These are phyloP conservation scores for Phyllosticta citribraziliensis DNA, from an alignment of 2,329 filamentous ascomycete species.

Conservation along the genomic window DNA sequence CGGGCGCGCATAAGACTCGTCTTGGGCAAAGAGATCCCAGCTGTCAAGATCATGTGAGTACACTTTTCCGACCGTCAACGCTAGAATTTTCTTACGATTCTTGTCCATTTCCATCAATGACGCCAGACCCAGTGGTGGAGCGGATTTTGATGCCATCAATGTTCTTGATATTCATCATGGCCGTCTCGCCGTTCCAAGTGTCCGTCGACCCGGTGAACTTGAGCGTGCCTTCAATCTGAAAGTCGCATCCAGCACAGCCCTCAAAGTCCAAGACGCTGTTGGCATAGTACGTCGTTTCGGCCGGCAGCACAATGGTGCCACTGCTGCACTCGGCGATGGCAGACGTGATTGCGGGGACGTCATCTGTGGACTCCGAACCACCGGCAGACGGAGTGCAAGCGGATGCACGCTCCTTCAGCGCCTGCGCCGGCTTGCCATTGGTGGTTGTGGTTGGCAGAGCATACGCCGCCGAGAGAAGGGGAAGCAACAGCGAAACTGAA, in stretches of 20 bases:
- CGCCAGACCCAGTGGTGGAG: slow-evolving; percentile 30
- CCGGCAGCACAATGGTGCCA: slow-evolving; percentile 37
- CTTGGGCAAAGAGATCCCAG: slow-evolving; percentile 31
- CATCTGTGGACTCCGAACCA: slow-evolving; percentile 27
- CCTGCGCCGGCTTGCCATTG: background rate
- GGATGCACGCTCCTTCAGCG: slow-evolving; percentile 8
- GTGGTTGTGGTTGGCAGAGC: background rate
- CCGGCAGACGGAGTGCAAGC: slow-evolving; percentile 26
- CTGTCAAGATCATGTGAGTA: background rate
- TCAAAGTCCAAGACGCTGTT: slow-evolving; percentile 34
- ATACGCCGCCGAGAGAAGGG: background rate
- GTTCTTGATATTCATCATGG: slow-evolving; percentile 31
- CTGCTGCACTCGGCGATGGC: slow-evolving; percentile 34
- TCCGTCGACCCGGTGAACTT: slow-evolving; percentile 30
- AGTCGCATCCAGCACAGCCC: slow-evolving; percentile 35
- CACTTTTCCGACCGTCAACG: background rate
- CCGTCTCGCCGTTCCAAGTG: slow-evolving; percentile 33
- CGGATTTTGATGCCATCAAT: slow-evolving; percentile 32
- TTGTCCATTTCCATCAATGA: slow-evolving; percentile 41
- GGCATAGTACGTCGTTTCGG: slow-evolving; percentile 33
- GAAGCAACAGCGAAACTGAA: background rate
- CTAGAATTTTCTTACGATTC: slow-evolving; percentile 16
- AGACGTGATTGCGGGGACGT: slow-evolving; percentile 34
- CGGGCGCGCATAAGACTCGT: slow-evolving; percentile 31
- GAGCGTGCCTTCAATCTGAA: slow-evolving; percentile 38